Evolutionary conservation across 176 grass and related monocot genomes (phyloP).

Genomic region (Echinochloa phyllopogon): DNA sequence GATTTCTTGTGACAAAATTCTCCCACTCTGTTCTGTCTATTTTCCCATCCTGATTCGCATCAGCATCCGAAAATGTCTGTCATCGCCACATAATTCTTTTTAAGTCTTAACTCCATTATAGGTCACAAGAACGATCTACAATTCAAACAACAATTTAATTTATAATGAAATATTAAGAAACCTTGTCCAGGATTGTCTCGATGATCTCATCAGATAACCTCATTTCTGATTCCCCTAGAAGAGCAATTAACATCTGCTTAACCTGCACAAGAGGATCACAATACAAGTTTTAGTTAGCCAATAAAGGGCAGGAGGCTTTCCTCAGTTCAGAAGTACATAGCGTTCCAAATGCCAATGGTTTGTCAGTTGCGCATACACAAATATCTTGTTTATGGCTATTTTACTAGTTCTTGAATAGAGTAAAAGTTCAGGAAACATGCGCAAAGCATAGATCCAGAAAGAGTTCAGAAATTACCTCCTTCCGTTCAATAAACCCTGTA

Average conservation of each 20-base stretch:
- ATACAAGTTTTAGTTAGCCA: constrained; percentile 13
- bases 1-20: constrained; percentile 84
- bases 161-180: constrained; percentile 48
- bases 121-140: constrained; percentile 10
- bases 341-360: not conserved
- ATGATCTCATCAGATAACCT: constrained; percentile 90
- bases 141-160: constrained; percentile 19
- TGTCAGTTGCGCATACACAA: not conserved
- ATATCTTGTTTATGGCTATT: not conserved
- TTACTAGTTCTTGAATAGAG: constrained; percentile 9
- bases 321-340: constrained; percentile 18
- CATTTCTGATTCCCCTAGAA: constrained; percentile 96
- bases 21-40: constrained; percentile 96
- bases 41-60: constrained; percentile 88
- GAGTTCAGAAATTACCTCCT: constrained; percentile 64
- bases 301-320: not conserved
- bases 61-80: constrained; percentile 93
- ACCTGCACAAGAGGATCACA: constrained; percentile 64
- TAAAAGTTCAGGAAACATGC: not conserved
- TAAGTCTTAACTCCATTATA: constrained; percentile 35
- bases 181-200: constrained; percentile 94
- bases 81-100: constrained; percentile 33
- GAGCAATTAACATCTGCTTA: constrained; percentile 96
- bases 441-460: constrained; percentile 22
- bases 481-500: constrained; percentile 90